These are phyloP conservation scores for Tetradesmus lagerheimii DNA, from an alignment of 139 green algal genomes.

Conservation along the genomic window DNA sequence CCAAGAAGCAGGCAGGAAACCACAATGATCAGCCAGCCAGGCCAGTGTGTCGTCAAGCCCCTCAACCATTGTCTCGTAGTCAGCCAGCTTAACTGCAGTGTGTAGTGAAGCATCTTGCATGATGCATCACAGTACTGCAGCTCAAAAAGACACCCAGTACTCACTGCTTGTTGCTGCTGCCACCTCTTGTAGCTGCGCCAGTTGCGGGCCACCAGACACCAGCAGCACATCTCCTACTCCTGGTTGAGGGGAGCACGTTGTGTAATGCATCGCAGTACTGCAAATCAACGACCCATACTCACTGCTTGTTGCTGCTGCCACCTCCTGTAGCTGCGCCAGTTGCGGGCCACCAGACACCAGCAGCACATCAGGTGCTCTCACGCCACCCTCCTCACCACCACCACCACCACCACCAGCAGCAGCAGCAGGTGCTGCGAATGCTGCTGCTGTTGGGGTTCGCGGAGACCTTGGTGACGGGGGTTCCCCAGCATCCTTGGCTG, in stretches of 20 bases:
- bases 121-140: constrained; percentile 9
- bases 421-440: background rate
- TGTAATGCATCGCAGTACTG: too few species aligned
- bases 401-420: background rate
- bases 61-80: too few species aligned
- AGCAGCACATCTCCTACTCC: background rate
- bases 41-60: too few species aligned
- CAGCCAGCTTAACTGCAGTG: background rate
- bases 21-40: too few species aligned
- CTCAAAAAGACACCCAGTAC: background rate
- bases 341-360: background rate
- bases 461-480: background rate
- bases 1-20: too few species aligned
- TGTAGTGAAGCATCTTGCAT: too few species aligned
- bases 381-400: background rate
- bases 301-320: constrained; percentile 24
- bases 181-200: constrained; percentile 25
- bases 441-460: background rate
- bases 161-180: constrained; percentile 2
- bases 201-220: background rate
- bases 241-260: too few species aligned
- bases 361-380: background rate
- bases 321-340: constrained; percentile 23
- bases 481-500: background rate
- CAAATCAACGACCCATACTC: background rate